phyloP scores from a whole-genome alignment of 2,329 filamentous ascomycete genomes.

The Neofusicoccum laricinum region DNA sequence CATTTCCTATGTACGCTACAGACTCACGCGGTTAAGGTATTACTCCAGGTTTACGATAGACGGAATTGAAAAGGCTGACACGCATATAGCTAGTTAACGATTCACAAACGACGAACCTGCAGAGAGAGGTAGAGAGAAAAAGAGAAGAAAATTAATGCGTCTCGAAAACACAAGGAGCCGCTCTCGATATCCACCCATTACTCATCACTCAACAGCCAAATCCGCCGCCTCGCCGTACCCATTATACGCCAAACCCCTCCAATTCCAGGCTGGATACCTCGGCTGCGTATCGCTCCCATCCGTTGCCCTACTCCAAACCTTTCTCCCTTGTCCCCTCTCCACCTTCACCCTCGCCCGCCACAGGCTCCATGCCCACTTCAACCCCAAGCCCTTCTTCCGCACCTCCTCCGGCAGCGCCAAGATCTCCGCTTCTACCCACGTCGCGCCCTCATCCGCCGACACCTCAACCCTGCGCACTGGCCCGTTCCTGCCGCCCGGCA shows the following conservation, averaged over 20 bases:
- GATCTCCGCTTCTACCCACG: slow-evolving; percentile 50
- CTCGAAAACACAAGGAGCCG: too few relatives aligned
- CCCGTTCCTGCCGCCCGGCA: slow-evolving; percentile 53
- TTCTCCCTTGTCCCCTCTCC: slow-evolving; percentile 40
- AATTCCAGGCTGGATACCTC: slow-evolving; percentile 53
- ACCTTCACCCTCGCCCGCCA: slow-evolving; percentile 49
- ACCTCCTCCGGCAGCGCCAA: slow-evolving; percentile 13
- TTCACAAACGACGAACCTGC: too few relatives aligned
- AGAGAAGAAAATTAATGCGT: too few relatives aligned
- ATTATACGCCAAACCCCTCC: slow-evolving; percentile 59
- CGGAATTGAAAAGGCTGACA: too few relatives aligned
- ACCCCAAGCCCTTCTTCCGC: neutral
- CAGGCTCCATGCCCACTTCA: slow-evolving; percentile 57
- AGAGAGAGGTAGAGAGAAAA: too few relatives aligned
- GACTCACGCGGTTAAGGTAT: too few relatives aligned
- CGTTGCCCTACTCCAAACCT: slow-evolving; percentile 53
- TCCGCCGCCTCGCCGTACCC: slow-evolving; percentile 55
- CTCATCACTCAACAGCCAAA: slow-evolving; percentile 40
- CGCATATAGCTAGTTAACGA: too few relatives aligned
- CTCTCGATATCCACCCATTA: too few relatives aligned
- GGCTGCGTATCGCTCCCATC: slow-evolving; percentile 54
- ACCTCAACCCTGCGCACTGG: slow-evolving; percentile 55
- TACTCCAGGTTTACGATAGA: too few relatives aligned
- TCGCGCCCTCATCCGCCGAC: slow-evolving; percentile 46
- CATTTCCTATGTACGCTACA: too few relatives aligned